Conservation (phyloP, 2,329 filamentous ascomycete genomes). For the Madurella mycetomatis region DNA sequence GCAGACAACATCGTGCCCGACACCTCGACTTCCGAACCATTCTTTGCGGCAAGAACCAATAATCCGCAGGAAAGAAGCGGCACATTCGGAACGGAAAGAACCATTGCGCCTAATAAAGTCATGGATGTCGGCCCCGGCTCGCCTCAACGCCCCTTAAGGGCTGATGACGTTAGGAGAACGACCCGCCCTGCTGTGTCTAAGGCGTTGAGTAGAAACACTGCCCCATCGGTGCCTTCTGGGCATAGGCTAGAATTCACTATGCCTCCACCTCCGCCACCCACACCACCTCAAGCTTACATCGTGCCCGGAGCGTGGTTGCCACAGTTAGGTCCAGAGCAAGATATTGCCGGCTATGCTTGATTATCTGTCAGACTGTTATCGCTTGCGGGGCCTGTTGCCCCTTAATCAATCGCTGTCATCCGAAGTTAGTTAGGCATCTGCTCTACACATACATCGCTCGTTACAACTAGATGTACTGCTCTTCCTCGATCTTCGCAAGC, state of each 20-base stretch:
- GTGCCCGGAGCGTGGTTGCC: constrained; percentile 2
- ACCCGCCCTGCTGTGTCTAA: not conserved
- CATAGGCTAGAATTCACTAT: not conserved
- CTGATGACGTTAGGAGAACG: not conserved
- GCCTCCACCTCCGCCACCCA: not conserved
- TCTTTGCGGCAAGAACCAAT: not conserved
- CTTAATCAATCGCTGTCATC: no score
- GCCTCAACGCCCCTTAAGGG: not conserved
- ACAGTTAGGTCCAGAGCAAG: not conserved
- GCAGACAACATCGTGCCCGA: not conserved
- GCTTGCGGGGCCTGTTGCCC: no score
- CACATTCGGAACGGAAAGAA: not conserved
- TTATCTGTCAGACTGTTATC: no score
- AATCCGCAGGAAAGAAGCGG: not conserved
- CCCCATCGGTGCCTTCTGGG: not conserved
- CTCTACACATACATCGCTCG: no score
- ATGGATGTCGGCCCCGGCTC: not conserved
- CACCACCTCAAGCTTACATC: not conserved
- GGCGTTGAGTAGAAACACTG: not conserved
- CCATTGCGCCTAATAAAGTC: not conserved
- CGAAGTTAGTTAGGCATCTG: no score
- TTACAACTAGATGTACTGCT: no score
- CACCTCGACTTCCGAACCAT: not conserved
- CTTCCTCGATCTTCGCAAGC: no score
- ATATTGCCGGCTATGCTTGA: not conserved